Evolutionary conservation across 352 stramenopile species (phyloP), one percentile per base, ranked within the genome.

Genomic region (Thraustochytrium sp.): DNA sequence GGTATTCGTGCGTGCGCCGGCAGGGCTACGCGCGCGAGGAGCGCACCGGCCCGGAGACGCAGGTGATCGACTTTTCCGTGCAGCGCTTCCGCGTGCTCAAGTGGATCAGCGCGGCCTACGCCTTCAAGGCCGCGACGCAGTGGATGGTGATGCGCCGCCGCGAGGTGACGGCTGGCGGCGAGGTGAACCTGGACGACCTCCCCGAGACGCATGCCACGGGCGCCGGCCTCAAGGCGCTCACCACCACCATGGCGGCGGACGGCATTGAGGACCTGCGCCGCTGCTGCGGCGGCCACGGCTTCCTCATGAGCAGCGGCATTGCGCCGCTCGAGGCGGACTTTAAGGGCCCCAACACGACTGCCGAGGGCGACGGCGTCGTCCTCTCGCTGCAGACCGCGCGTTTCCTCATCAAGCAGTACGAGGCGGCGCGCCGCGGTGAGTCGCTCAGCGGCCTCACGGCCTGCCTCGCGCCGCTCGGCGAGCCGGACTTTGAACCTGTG

Each of bases 361-460:
- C 98, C 29, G 95, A 98, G 80, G 96, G 96, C 37, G 95, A 98
- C 86, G 98, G 98, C 88, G 94, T 96, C 36, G 96, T 99, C 88
- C 92, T 99, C 76, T 95, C 94, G 5, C 95, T 97, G 85, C 96
- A 99, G 85, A 93, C 90, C 11, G 90, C 40, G 2, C 55, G 76
- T 18, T 44, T 34, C 23, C 26, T 84, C 26, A 76, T 84, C 26
- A 73, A 72, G n/a, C 68, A 36, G 26, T 55, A 62, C 34, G 49
- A 55, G 26, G 77, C 78, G n/a, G 63, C 77, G 8, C 56, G n/a
- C 16, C 42, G 53, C 29, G 48, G 44, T 21, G 75, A 59, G 29
- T 13, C 16, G n/a, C 75, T 59, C 23, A 85, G 76, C 38, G 84
- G 78, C 16, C 42, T 64, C 49, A 85, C 5, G 16, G 73, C 31